Evolutionary conservation across 2,329 filamentous ascomycete genomes (phyloP).

Genomic region (Canariomyces notabilis): DNA sequence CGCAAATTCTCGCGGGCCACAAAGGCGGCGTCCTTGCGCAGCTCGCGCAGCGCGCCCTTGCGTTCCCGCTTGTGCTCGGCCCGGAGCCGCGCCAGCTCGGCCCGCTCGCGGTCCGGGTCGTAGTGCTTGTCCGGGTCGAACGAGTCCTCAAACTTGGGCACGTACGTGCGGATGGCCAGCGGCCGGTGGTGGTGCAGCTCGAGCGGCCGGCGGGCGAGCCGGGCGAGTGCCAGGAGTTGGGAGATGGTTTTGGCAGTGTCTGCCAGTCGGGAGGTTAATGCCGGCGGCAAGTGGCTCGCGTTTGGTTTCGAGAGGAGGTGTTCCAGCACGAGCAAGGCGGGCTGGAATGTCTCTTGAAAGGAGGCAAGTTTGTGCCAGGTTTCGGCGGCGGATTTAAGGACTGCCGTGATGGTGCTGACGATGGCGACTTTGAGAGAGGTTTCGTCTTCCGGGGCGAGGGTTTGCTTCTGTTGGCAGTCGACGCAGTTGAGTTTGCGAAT

Average conservation of each 20-base stretch:
- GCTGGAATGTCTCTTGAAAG: constrained; percentile 74
- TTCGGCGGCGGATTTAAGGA: constrained; percentile 64
- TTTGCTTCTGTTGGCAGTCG: constrained; percentile 44
- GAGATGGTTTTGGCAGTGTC: constrained; percentile 44
- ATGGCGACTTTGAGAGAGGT: constrained; percentile 51
- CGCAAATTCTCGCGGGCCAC: constrained; percentile 83
- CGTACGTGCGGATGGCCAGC: constrained; percentile 76
- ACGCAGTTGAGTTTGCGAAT: constrained; percentile 53
- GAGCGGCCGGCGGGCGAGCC: constrained; percentile 67
- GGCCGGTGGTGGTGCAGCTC: constrained; percentile 85
- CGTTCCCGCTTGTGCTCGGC: constrained; percentile 90
- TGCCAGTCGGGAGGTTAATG: constrained; percentile 37
- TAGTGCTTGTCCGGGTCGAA: constrained; percentile 97
- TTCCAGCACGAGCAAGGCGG: constrained; percentile 52
- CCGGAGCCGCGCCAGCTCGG: constrained; percentile 76
- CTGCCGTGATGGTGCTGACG: constrained; percentile 55
- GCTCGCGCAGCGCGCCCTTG: constrained; percentile 89
- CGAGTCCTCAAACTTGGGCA: constrained; percentile 93
- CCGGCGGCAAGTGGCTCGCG: constrained; percentile 44
- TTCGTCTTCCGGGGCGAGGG: constrained; percentile 29
- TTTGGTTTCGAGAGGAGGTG: constrained; percentile 55
- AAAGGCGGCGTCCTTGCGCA: constrained; percentile 93
- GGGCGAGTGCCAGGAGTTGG: constrained; percentile 55
- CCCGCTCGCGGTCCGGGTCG: constrained; percentile 87
- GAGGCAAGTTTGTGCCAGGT: constrained; percentile 69